Conservation (phyloP, 1,139 yeast species). For the Ogataea hybrid region DNA sequence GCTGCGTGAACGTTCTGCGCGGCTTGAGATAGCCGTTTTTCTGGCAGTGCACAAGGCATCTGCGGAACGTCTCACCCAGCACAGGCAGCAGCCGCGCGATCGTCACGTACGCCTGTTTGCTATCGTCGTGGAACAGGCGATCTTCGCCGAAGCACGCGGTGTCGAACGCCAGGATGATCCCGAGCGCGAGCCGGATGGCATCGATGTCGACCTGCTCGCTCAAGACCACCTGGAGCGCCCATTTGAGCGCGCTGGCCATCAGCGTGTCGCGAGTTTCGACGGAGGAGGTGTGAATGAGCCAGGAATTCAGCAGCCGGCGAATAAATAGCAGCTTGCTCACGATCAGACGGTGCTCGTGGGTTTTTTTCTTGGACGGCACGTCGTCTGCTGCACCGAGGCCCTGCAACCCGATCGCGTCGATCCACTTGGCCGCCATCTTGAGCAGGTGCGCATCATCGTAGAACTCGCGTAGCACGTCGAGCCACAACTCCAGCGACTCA, state of each 20-base stretch:
- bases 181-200: slow-evolving; percentile 61
- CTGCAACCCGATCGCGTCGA: slow-evolving; percentile 51
- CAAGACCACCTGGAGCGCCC: slow-evolving; percentile 62
- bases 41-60: slow-evolving; percentile 53
- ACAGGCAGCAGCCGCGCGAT: slow-evolving; percentile 24
- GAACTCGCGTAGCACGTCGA: slow-evolving; percentile 40
- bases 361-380: slow-evolving; percentile 31
- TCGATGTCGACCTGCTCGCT: slow-evolving; percentile 51
- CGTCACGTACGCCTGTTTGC: slow-evolving; percentile 18
- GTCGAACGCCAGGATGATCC: slow-evolving; percentile 52
- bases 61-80: slow-evolving; percentile 37
- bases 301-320: slow-evolving; percentile 53
- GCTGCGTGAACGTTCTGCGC: slow-evolving; percentile 59
- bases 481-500: slow-evolving; percentile 55
- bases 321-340: slow-evolving; percentile 58
- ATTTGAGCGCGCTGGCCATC: slow-evolving; percentile 51
- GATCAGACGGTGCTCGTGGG: slow-evolving; percentile 53
- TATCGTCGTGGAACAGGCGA: slow-evolving; percentile 17
- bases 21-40: slow-evolving; percentile 46
- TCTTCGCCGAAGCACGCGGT: slow-evolving; percentile 29
- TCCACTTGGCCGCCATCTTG: slow-evolving; percentile 40
- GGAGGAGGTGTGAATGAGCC: slow-evolving; percentile 37
- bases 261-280: slow-evolving; percentile 41
- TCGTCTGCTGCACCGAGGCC: slow-evolving; percentile 41
- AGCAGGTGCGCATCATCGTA: slow-evolving; percentile 42